These are phyloP conservation scores for Phoma herbarum DNA, from an alignment of 2,329 filamentous ascomycete species.

Conservation along the genomic window DNA sequence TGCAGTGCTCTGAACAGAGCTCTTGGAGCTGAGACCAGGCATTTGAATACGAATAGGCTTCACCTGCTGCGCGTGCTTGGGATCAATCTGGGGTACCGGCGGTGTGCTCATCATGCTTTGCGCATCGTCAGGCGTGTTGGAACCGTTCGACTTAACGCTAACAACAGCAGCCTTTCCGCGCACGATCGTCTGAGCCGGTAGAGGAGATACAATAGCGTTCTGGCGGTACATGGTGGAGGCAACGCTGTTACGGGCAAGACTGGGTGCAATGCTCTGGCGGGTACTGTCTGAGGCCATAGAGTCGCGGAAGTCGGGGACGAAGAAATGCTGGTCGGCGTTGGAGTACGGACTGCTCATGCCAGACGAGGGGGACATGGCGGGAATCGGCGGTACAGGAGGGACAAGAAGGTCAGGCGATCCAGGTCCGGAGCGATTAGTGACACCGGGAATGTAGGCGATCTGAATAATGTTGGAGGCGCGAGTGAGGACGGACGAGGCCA, in stretches of 20 bases:
- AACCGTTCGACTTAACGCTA: slow-evolving; percentile 79
- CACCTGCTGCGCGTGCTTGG: slow-evolving; percentile 51
- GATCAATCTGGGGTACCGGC: slow-evolving; percentile 77
- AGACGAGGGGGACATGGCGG: slow-evolving; percentile 66
- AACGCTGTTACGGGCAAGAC: slow-evolving; percentile 66
- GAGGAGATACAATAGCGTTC: slow-evolving; percentile 80
- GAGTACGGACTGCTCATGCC: slow-evolving; percentile 66
- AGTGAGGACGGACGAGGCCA: slow-evolving; percentile 94
- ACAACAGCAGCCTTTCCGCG: slow-evolving; percentile 91
- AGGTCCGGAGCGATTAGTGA: slow-evolving; percentile 88
- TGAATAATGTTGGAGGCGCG: slow-evolving; percentile 98
- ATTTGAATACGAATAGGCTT: slow-evolving; percentile 54
- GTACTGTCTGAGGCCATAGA: slow-evolving; percentile 87
- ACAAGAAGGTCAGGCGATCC: slow-evolving; percentile 83
- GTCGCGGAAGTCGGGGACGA: slow-evolving; percentile 89
- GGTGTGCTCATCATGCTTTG: slow-evolving; percentile 63
- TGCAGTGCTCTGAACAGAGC: slow-evolving; percentile 50
- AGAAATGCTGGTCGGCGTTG: slow-evolving; percentile 82
- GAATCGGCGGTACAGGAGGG: slow-evolving; percentile 93
- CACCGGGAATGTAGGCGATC: slow-evolving; percentile 97
- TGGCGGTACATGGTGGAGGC: slow-evolving; percentile 95
- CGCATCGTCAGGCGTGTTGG: slow-evolving; percentile 61
- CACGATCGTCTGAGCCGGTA: slow-evolving; percentile 85
- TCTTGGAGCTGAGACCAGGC: slow-evolving; percentile 50
- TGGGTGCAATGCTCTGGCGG: slow-evolving; percentile 60